phyloP scores from a whole-genome alignment of 352 stramenopile species.

The Thalassiosira mediterranea region DNA sequence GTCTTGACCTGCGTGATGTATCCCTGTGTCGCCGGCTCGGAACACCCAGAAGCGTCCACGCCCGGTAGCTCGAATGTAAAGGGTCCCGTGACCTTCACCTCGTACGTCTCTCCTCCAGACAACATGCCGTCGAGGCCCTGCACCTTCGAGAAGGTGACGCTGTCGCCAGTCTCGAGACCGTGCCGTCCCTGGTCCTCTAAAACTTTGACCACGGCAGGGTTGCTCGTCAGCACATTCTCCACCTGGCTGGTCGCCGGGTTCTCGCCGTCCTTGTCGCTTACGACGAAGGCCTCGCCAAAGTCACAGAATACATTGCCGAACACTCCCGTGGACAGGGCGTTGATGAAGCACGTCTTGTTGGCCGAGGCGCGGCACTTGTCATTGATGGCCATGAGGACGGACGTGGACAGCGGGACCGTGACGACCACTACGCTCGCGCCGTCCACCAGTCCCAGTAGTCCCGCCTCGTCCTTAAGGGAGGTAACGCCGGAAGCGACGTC shows the following conservation, averaged over 20 bases:
- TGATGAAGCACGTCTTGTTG: constrained; percentile 87
- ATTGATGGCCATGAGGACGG: constrained; percentile 68
- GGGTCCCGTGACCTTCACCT: constrained; percentile 87
- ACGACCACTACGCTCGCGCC: constrained; percentile 69
- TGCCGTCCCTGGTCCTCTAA: constrained; percentile 95
- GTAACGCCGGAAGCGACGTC: constrained; percentile 52
- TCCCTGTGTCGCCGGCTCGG: constrained; percentile 65
- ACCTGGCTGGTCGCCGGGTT: constrained; percentile 92
- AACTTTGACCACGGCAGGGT: constrained; percentile 92
- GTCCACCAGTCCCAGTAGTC: constrained; percentile 56
- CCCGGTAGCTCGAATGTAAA: constrained; percentile 96
- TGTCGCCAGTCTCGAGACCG: constrained; percentile 95
- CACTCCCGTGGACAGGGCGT: constrained; percentile 90
- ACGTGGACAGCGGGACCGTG: constrained; percentile 71
- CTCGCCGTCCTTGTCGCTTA: constrained; percentile 93
- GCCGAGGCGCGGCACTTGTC: constrained; percentile 68
- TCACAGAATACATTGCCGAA: constrained; percentile 98
- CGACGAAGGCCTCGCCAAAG: constrained; percentile 94
- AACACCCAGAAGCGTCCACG: constrained; percentile 80
- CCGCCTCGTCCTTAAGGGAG: constrained; percentile 46
- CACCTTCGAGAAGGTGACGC: constrained; percentile 95
- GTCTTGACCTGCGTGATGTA: constrained; percentile 95
- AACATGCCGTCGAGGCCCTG: constrained; percentile 86
- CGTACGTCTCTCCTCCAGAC: constrained; percentile 57
- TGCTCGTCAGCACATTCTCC: constrained; percentile 88